phyloP scores from a whole-genome alignment of 116 monocot genomes.

The Iris pallida region DNA sequence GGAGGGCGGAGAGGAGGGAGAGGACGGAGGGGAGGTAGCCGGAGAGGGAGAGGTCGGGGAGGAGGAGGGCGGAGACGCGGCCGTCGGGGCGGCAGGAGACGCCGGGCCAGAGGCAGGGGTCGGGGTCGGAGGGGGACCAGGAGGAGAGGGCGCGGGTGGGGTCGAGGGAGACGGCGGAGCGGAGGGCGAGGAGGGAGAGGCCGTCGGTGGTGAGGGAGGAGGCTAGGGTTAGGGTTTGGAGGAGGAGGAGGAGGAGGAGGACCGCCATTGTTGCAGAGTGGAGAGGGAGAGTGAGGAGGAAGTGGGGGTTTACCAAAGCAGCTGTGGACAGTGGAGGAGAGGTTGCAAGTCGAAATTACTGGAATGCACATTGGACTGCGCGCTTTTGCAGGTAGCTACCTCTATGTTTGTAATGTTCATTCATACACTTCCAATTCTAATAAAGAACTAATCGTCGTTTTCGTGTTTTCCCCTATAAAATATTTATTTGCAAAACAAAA shows the following conservation, averaged over 20 bases:
- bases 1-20: slow-evolving; percentile 30
- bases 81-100: slow-evolving; percentile 43
- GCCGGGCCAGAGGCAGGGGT: slow-evolving; percentile 70
- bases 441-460: no score
- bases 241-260: slow-evolving; percentile 12
- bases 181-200: slow-evolving; percentile 69
- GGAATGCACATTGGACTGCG: neutral
- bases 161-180: slow-evolving; percentile 70
- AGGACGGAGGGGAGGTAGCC: slow-evolving; percentile 53
- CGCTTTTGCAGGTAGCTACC: no score
- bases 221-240: neutral
- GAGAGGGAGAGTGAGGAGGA: neutral
- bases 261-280: neutral
- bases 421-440: no score
- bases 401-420: no score
- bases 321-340: neutral
- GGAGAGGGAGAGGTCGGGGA: slow-evolving; percentile 24
- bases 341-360: neutral
- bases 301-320: neutral
- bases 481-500: no score
- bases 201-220: slow-evolving; percentile 57
- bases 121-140: slow-evolving; percentile 49
- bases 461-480: no score
- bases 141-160: slow-evolving; percentile 40
- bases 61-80: slow-evolving; percentile 32